Percentiles rank a stretch among this genome's conserved stretches.
Evolutionary conservation across 257 asterid genomes (phyloP).

Genomic region (Nicotiana obtusifolia): DNA sequence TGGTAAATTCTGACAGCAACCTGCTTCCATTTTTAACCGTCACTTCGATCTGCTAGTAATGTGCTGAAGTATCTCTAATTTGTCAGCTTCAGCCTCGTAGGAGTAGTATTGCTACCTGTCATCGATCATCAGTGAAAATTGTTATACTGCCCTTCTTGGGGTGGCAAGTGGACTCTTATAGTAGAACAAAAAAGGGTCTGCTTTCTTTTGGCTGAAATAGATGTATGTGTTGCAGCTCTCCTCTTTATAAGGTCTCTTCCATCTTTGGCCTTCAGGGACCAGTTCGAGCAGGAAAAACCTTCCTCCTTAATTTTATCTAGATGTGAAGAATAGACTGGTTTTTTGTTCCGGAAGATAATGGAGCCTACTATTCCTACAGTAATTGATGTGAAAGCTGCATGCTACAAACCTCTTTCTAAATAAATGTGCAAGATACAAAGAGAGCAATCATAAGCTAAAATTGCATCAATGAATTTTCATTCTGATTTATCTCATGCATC

Average conservation of each 20-base stretch:
- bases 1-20: neutral
- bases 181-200: neutral
- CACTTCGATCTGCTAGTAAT: neutral
- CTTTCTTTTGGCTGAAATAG: slow-evolving; percentile 1
- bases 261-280: neutral
- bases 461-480: neutral
- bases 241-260: neutral
- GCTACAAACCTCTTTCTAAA: neutral
- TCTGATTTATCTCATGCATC: neutral
- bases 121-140: neutral
- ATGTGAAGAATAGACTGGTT: neutral
- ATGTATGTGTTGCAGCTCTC: neutral
- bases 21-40: neutral
- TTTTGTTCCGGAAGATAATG: neutral
- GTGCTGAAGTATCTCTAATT: slow-evolving; percentile 5
- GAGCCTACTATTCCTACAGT: neutral
- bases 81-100: neutral
- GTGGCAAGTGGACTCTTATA: neutral
- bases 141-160: neutral
- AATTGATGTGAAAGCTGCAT: neutral
- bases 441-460: neutral
- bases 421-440: neutral
- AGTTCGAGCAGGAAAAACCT: neutral
- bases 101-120: neutral
- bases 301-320: neutral